Percentiles rank a stretch among this genome's conserved stretches.
Conservation (phyloP, 2,329 filamentous ascomycete species). For the Pseudonectria foliicola region DNA sequence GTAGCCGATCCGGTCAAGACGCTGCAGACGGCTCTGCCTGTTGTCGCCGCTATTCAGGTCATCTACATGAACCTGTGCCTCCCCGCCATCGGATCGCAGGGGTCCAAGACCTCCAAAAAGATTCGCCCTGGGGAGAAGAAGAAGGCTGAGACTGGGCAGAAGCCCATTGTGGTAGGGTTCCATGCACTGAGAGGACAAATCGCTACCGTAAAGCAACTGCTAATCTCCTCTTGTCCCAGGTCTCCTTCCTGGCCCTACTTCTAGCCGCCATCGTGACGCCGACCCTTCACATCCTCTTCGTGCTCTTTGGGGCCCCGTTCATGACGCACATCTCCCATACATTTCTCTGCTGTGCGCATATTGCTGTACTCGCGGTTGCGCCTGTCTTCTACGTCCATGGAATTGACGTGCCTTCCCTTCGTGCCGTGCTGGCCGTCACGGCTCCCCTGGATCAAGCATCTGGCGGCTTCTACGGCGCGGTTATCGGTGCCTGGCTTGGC, state of each 20-base stretch:
- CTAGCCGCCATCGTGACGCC: constrained; percentile 68
- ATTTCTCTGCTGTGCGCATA: constrained; percentile 70
- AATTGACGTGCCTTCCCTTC: constrained; percentile 65
- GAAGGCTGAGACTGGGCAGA: constrained; percentile 40
- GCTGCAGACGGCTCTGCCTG: constrained; percentile 53
- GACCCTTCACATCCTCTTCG: constrained; percentile 52
- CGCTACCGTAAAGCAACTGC: constrained; percentile 8
- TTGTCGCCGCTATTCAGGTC: constrained; percentile 57
- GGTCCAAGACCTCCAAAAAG: constrained; percentile 39
- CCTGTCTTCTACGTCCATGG: constrained; percentile 84
- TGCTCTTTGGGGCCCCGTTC: constrained; percentile 88
- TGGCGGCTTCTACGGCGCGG: constrained; percentile 70
- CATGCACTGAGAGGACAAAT: too few species aligned
- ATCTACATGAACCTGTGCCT: constrained; percentile 57
- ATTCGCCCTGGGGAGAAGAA: constrained; percentile 47
- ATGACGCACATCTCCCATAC: constrained; percentile 77
- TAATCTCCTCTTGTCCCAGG: constrained; percentile 26
- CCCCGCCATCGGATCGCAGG: constrained; percentile 48
- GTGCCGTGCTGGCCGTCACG: constrained; percentile 57
- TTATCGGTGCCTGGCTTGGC: constrained; percentile 83
- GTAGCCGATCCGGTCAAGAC: constrained; percentile 63
- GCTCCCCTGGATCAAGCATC: constrained; percentile 77
- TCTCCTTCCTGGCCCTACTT: constrained; percentile 38
- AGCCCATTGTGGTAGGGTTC: constrained; percentile 38
- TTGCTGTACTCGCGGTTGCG: constrained; percentile 70